Evolutionary conservation across 495 filamentous ascomycete species (phyloP), one percentile per base, ranked within the genome.

Genomic region (Cercophora samala): DNA sequence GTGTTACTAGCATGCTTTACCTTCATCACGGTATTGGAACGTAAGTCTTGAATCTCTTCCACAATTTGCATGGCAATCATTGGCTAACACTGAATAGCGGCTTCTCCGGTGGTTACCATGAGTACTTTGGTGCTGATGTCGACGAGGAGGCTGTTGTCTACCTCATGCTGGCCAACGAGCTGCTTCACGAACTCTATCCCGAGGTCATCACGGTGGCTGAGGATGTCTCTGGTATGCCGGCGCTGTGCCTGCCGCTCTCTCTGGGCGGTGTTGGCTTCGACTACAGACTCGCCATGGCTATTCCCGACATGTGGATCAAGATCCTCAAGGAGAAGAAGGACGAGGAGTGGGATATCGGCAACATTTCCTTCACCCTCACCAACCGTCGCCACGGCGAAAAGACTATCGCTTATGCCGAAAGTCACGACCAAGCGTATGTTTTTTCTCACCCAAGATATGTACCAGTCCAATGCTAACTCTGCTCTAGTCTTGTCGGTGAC

Each of bases 221-320:
- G 75, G 95, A 99, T 74, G 95, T 99, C 26, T 97, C 93, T 23
- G 95, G 95, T 11, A 99, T 99, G 95, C 95, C 95, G 58, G 94
- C 92, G 8, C 81, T 99, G 55, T 98, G 95, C 78, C 79, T 98
- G 8, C 85, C 91, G 3, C 82, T 98, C 58, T 87, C 89, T 0
- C 82, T 97, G 6, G 95, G 95, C 18, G 95, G 95, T 52, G 86
- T 97, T 66, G 95, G 95, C 17, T 99, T 99, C 76, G 95, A 99
- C 79, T 99, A 99, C 79, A 87, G 95, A 70, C 88, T 99, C 21
- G 95, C 93, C 59, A 99, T 99, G 95, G 95, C 95, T 11, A 89
- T 99, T 70, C 95, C 95, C 17, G 95, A 99, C 78, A 90, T 98
- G 90, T 99, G 95, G 85, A 99, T 99, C 85, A 99, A 98, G 80